Percentiles rank a stretch among this genome's conserved stretches.
phyloP scores from a whole-genome alignment of 495 filamentous ascomycete genomes.

The Aspergillus mulundensis region DNA sequence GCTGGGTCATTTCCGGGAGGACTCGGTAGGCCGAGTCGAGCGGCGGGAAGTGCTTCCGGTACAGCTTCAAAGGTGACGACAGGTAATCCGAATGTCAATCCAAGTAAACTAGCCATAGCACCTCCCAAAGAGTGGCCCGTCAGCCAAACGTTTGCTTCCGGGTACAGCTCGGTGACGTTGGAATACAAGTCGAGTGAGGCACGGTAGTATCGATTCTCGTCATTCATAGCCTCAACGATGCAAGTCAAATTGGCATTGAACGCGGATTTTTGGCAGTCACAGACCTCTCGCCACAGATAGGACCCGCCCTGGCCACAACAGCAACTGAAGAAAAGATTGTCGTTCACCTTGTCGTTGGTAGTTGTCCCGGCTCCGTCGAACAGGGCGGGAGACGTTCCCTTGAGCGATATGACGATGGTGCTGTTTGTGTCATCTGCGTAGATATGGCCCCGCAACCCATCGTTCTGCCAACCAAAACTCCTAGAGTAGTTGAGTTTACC shows the following conservation, averaged over 20 bases:
- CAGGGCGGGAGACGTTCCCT: conserved; percentile 84
- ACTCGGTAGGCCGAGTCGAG: conserved; percentile 77
- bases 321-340: conserved; percentile 96
- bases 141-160: conserved; percentile 80
- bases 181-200: conserved; percentile 82
- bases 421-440: conserved; percentile 81
- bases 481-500: conserved; percentile 74
- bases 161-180: conserved; percentile 88
- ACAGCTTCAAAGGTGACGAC: conserved; percentile 86
- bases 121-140: conserved; percentile 89
- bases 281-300: conserved; percentile 82
- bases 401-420: conserved; percentile 87
- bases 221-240: conserved; percentile 64
- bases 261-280: conserved; percentile 78
- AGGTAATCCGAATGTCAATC: conserved; percentile 85
- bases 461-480: conserved; percentile 84
- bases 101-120: conserved; percentile 76
- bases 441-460: conserved; percentile 89
- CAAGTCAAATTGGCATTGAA: conserved; percentile 92
- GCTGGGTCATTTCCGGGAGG: conserved; percentile 73
- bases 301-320: conserved; percentile 92
- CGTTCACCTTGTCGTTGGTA: conserved; percentile 95
- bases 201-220: conserved; percentile 87
- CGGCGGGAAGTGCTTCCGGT: conserved; percentile 81
- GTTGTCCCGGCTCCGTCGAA: conserved; percentile 95